Conservation (phyloP, 768 basidiomycete genomes). For the Suillus luteus region DNA sequence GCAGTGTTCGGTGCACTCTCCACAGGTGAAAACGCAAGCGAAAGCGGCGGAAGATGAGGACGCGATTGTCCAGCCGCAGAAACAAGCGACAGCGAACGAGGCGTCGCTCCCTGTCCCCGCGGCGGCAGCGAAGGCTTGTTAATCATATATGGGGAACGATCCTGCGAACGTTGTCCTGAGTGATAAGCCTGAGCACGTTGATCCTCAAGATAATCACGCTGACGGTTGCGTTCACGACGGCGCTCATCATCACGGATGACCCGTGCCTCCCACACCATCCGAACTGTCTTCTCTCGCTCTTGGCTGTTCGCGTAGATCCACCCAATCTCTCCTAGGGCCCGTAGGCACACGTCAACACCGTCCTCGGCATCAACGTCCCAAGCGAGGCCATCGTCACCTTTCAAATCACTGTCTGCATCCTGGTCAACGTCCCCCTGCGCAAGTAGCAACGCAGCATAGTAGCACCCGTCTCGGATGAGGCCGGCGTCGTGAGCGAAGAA, state of each 20-base stretch:
- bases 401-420: slow-evolving; percentile 39
- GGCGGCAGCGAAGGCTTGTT: slow-evolving; percentile 24
- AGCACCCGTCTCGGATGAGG: slow-evolving; percentile 86
- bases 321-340: slow-evolving; percentile 77
- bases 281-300: slow-evolving; percentile 67
- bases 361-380: slow-evolving; percentile 36
- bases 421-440: slow-evolving; percentile 59
- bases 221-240: slow-evolving; percentile 24
- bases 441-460: slow-evolving; percentile 79
- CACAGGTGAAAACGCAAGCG: slow-evolving; percentile 39
- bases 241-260: slow-evolving; percentile 34
- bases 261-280: slow-evolving; percentile 46
- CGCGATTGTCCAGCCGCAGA: slow-evolving; percentile 43
- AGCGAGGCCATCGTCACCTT: slow-evolving; percentile 19
- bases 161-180: slow-evolving; percentile 29
- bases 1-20: slow-evolving; percentile 58
- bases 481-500: slow-evolving; percentile 88
- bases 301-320: slow-evolving; percentile 81
- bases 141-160: slow-evolving; percentile 29
- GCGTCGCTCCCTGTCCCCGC: slow-evolving; percentile 11
- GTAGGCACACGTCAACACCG: slow-evolving; percentile 54
- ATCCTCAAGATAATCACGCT: slow-evolving; percentile 12
- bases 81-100: slow-evolving; percentile 31
- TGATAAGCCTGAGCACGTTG: slow-evolving; percentile 25
- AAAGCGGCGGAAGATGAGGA: slow-evolving; percentile 49